Percentiles rank a stretch among this genome's conserved stretches.
Evolutionary conservation across 768 basidiomycete species (phyloP).

Genomic region (Clathrus columnatus): DNA sequence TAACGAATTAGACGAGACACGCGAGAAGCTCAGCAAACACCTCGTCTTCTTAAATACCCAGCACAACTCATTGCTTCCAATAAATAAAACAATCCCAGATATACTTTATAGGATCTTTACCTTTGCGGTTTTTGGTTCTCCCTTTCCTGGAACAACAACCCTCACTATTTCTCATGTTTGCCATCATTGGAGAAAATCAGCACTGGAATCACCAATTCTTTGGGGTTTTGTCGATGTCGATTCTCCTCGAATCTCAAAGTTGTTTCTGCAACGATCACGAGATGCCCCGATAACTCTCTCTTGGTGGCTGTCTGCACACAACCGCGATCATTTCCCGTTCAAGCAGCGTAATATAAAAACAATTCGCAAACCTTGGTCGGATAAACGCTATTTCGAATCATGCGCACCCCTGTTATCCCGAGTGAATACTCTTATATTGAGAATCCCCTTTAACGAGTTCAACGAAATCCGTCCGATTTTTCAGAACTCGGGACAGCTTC

Average conservation of each 20-base stretch:
- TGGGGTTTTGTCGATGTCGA: not conserved
- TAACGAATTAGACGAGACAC: not conserved
- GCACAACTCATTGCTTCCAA: not conserved
- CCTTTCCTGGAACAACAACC: not conserved
- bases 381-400: not conserved
- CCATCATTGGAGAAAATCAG: not conserved
- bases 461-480: not conserved
- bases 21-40: not conserved
- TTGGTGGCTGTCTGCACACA: not conserved
- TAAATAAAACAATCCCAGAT: not conserved
- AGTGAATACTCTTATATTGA: not conserved
- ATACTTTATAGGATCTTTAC: too few species aligned
- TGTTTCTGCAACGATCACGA: not conserved
- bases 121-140: not conserved
- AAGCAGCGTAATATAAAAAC: not conserved
- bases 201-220: not conserved
- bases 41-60: not conserved
- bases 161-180: not conserved
- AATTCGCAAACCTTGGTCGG: not conserved
- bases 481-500: not conserved
- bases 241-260: not conserved
- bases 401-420: not conserved
- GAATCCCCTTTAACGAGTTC: not conserved
- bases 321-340: not conserved
- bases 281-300: not conserved